Conservation (phyloP, 305 asterid genomes). For the Fraxinus platypoda region DNA sequence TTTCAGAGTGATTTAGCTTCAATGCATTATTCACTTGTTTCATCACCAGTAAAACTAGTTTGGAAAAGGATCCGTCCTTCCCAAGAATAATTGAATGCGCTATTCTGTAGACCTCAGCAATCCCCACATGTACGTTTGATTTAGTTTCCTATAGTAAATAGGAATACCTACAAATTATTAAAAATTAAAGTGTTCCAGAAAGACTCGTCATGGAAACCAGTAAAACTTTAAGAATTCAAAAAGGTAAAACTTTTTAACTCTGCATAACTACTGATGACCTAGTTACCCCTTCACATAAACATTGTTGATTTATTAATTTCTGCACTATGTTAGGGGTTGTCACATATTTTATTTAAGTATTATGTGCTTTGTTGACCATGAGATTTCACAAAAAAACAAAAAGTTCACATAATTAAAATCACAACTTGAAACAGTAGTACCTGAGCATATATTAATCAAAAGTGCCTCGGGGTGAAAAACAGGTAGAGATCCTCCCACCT, state of each 20-base stretch:
- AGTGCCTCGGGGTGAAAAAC: constrained; percentile 83
- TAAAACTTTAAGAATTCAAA: neutral
- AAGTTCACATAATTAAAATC: constrained; percentile 11
- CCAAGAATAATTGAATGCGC: neutral
- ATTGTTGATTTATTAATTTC: constrained; percentile 14
- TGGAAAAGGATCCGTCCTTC: neutral
- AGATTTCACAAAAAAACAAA: neutral
- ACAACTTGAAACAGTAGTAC: constrained; percentile 42
- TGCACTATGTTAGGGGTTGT: constrained; percentile 9
- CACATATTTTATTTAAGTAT: constrained; percentile 4
- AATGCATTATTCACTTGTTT: neutral
- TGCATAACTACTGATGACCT: neutral
- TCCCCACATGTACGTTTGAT: neutral
- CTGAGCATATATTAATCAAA: constrained; percentile 66
- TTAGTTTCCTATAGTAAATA: neutral
- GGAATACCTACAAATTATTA: neutral
- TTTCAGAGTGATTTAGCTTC: neutral
- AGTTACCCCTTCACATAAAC: neutral
- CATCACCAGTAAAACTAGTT: constrained; percentile 2
- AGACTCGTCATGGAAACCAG: neutral
- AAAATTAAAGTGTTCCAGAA: neutral
- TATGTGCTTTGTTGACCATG: constrained; percentile 4
- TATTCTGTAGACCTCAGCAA: neutral
- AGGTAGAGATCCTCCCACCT: constrained; percentile 75
- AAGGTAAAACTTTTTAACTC: neutral